These are phyloP conservation scores for Verticillium longisporum DNA, from an alignment of 2,329 filamentous ascomycete species.

Conservation along the genomic window DNA sequence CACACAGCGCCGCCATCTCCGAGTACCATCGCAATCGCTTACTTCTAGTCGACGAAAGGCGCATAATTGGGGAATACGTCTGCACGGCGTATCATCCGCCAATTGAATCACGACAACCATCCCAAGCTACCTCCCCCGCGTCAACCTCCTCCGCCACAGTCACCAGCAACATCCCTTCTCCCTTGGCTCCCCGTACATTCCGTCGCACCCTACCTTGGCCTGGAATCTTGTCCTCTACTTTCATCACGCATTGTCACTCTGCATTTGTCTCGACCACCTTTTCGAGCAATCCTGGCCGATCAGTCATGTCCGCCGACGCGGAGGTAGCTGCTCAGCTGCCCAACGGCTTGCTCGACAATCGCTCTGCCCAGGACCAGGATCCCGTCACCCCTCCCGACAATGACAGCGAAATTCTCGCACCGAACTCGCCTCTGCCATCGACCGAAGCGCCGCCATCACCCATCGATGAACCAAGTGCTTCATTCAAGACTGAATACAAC, in stretches of 20 bases:
- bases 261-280: neutral
- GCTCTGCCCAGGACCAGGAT: conserved; percentile 9
- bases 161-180: neutral
- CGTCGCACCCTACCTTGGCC: neutral
- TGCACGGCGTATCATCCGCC: neutral
- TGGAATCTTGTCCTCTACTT: neutral
- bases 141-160: neutral
- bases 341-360: conserved; percentile 18
- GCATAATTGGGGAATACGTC: neutral
- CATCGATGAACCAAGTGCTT: conserved; percentile 33
- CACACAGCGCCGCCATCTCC: neutral
- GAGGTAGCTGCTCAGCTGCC: conserved; percentile 24
- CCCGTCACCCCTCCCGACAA: conserved; percentile 25
- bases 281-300: neutral
- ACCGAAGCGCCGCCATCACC: conserved; percentile 51
- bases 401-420: conserved; percentile 15
- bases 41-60: neutral
- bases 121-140: neutral
- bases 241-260: neutral
- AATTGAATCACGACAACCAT: neutral
- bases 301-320: conserved; percentile 28
- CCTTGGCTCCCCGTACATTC: neutral
- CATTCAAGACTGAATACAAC: conserved; percentile 43
- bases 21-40: neutral
- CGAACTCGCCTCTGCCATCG: conserved; percentile 42